These are phyloP conservation scores for Spathaspora boniae DNA, from an alignment of 805 yeast species.

Conservation along the genomic window DNA sequence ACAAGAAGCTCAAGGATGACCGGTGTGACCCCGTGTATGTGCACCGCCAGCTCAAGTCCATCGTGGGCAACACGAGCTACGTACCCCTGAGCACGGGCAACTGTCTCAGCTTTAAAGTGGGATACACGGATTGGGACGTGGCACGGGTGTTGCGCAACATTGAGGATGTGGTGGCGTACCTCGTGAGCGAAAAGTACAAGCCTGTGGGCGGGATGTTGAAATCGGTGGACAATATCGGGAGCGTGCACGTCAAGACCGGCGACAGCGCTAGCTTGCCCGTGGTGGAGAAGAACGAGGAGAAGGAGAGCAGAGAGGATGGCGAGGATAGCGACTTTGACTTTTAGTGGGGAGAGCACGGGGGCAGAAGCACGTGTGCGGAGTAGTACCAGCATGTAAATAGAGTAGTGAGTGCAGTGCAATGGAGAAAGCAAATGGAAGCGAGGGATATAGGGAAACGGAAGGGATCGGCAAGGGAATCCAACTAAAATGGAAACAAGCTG, in stretches of 20 bases:
- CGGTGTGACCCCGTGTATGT: slow-evolving; percentile 66
- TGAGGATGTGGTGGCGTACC: slow-evolving; percentile 46
- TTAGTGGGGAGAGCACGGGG: slow-evolving; percentile 2
- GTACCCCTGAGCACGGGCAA: slow-evolving; percentile 59
- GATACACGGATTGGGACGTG: slow-evolving; percentile 46
- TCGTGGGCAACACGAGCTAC: slow-evolving; percentile 59
- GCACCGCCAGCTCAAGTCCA: slow-evolving; percentile 59
- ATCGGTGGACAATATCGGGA: slow-evolving; percentile 39
- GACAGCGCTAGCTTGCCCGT: slow-evolving; percentile 68
- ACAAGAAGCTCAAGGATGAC: slow-evolving; percentile 47
- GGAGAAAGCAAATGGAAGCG: no score
- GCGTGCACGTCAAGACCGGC: slow-evolving; percentile 59
- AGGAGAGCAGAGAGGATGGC: slow-evolving; percentile 8
- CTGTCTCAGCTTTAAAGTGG: slow-evolving; percentile 58
- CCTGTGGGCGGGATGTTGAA: slow-evolving; percentile 61
- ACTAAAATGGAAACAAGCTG: no score
- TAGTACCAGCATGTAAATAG: background rate
- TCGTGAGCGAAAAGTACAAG: slow-evolving; percentile 40
- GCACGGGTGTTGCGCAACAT: slow-evolving; percentile 49
- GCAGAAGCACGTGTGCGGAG: background rate
- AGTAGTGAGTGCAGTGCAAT: background rate
- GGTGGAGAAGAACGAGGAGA: slow-evolving; percentile 2
- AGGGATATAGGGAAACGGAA: no score
- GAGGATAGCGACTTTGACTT: slow-evolving; percentile 17
- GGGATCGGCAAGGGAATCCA: no score